These are phyloP conservation scores for Cicer arietinum DNA, from an alignment of 306 rosid genomes.

Conservation along the genomic window DNA sequence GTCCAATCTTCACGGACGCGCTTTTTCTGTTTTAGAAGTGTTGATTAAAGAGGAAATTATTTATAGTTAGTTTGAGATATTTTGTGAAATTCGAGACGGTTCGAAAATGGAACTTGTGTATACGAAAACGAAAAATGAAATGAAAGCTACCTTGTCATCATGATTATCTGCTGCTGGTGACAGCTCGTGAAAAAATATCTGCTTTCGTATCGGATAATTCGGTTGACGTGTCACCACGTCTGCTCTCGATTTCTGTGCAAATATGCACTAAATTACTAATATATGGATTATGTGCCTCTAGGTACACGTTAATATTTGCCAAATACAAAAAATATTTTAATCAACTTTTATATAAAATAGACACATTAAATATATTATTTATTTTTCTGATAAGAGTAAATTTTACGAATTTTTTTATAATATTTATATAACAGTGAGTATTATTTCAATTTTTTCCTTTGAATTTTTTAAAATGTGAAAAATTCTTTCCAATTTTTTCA, in stretches of 20 bases:
- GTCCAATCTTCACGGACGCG: background rate
- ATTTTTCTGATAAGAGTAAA: too few species aligned
- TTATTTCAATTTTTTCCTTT: too few species aligned
- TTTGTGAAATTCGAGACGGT: slow-evolving; percentile 44
- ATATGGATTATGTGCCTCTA: too few species aligned
- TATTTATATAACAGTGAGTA: too few species aligned
- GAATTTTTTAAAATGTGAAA: too few species aligned
- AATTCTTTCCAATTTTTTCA: too few species aligned
- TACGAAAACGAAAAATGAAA: background rate
- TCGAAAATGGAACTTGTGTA: slow-evolving; percentile 39
- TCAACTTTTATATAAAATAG: too few species aligned
- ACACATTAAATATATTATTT: too few species aligned
- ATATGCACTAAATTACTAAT: background rate
- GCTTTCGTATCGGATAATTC: background rate
- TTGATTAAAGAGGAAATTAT: background rate
- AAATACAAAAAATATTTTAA: too few species aligned
- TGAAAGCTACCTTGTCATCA: slow-evolving; percentile 27
- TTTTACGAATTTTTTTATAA: too few species aligned
- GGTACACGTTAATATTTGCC: too few species aligned
- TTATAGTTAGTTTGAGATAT: slow-evolving; percentile 35
- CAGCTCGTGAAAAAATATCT: slow-evolving; percentile 18
- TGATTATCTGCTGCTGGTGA: slow-evolving; percentile 1
- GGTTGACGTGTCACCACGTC: background rate
- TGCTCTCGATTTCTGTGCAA: background rate
- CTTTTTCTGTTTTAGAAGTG: background rate